phyloP scores from a whole-genome alignment of 148 eudicot species.

The Chenopodium quinoa region DNA sequence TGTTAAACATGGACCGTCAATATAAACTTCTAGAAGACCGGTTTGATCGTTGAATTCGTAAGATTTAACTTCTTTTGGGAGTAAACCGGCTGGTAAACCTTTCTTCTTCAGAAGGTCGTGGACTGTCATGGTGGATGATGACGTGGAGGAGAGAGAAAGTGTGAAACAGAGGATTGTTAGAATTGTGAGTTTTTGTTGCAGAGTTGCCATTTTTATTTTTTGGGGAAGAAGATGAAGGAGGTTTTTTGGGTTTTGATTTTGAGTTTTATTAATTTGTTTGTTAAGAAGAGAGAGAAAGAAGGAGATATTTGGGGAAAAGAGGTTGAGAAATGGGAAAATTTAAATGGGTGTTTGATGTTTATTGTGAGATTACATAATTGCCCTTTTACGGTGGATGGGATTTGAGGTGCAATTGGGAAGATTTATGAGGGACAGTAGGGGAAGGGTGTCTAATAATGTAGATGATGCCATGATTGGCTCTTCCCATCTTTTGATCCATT shows the following conservation, averaged over 20 bases:
- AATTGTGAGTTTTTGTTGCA: conserved; percentile 3
- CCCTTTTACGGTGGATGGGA: conserved; percentile 18
- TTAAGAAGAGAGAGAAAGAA: conserved; percentile 10
- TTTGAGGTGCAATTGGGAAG: too few relatives aligned
- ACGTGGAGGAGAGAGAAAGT: conserved; percentile 13
- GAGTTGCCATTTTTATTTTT: conserved; percentile 29
- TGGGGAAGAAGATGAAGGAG: not conserved
- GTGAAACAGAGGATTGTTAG: conserved; percentile 11
- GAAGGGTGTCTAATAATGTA: too few relatives aligned
- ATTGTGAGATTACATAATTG: conserved; percentile 12
- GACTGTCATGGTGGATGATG: conserved; percentile 32
- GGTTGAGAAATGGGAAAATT: conserved; percentile 30
- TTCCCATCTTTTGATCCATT: too few relatives aligned
- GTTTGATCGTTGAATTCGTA: conserved; percentile 41
- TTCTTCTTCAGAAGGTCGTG: conserved; percentile 60
- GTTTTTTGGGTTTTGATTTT: not conserved
- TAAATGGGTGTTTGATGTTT: not conserved
- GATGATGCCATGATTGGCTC: too few relatives aligned
- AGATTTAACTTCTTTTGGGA: conserved; percentile 68
- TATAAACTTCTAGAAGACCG: conserved; percentile 52
- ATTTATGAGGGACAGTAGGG: too few relatives aligned
- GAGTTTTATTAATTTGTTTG: not conserved
- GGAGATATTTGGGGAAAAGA: conserved; percentile 28
- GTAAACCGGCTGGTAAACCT: conserved; percentile 65
- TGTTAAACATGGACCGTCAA: conserved; percentile 66